Evolutionary conservation across 2,329 filamentous ascomycete species (phyloP).

Genomic region (Beauveria australis): DNA sequence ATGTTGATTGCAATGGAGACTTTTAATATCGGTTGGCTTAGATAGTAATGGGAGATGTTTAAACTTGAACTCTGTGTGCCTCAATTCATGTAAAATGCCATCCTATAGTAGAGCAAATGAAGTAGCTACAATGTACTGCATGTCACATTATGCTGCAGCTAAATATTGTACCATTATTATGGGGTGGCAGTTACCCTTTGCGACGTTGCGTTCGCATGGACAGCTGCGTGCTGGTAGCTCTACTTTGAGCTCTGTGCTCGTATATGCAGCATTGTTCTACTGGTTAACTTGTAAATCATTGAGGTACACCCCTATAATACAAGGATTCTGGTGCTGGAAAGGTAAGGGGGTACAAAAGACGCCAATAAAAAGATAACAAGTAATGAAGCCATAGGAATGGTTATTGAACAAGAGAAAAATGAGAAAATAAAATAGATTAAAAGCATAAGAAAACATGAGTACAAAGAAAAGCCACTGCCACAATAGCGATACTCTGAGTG

Average conservation of each 20-base stretch:
- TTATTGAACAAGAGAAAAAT: too few relatives aligned
- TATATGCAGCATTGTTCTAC: neutral
- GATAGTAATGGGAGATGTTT: slow-evolving; percentile 7
- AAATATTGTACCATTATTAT: neutral
- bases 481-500: too few relatives aligned
- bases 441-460: too few relatives aligned
- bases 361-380: too few relatives aligned
- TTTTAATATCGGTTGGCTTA: slow-evolving; percentile 11
- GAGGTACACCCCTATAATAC: neutral
- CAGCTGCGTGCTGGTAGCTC: neutral
- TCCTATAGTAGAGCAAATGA: neutral
- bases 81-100: too few relatives aligned
- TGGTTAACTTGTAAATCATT: neutral
- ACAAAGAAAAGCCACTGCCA: too few relatives aligned
- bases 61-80: neutral
- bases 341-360: too few relatives aligned
- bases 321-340: neutral
- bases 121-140: neutral
- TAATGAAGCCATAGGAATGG: too few relatives aligned
- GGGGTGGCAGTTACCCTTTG: neutral
- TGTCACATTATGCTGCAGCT: neutral
- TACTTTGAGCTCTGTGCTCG: neutral
- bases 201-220: neutral
- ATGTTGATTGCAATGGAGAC: too few relatives aligned
- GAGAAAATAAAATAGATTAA: too few relatives aligned